Evolutionary conservation across 805 yeast genomes (phyloP), one percentile per base, ranked within the genome.

Genomic region (Komagataella populi): DNA sequence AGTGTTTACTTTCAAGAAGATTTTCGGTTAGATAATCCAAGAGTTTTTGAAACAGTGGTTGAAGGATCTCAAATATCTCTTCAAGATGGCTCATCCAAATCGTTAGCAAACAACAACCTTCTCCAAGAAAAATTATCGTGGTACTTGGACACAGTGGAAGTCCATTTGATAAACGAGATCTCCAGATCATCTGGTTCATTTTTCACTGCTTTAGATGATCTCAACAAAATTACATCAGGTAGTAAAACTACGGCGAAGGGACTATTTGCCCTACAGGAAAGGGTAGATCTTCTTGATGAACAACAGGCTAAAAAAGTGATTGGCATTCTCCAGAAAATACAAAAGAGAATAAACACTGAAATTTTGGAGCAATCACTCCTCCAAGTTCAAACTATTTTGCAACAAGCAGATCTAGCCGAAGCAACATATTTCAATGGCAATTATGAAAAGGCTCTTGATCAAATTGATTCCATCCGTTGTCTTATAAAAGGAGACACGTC

Each of bases 21-120:
- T 45, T 93, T 93, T 66, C 73, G 87, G 55, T 71, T 93, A 45
- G 97, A 93, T 58, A 88, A 93, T 62, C 96, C 96, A 6, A 73
- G 96, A 52, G 74, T 83, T 1, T 91, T 91, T 63, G 80, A 81
- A 51, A 71, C 77, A 53, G 96, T 90, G 2, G 73, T 85, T 12
- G 88, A 81, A 47, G 77, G 76, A 45, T 68, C 78, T 2, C 75
- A 76, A 17, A 68, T 79, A 18, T 53, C 69, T 5, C 62, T 70
- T 17, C 61, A 64, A 45, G 63, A 61, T 8, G 67, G 54, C 51
- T 63, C 56, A 18, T 63, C 49, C 51, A 71, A 73, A 47, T 67
- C 71, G 6, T 61, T 78, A 12, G 71, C 76, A 6, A 73, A 79
- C 56, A 77, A 78, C 59, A 71, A 80, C 7, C 68, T 72, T 20